A percentile compares a stretch with the other conserved stretches of the same genome.
phyloP scores from a whole-genome alignment of 2,329 filamentous ascomycete genomes.

The Fusarium clavum region DNA sequence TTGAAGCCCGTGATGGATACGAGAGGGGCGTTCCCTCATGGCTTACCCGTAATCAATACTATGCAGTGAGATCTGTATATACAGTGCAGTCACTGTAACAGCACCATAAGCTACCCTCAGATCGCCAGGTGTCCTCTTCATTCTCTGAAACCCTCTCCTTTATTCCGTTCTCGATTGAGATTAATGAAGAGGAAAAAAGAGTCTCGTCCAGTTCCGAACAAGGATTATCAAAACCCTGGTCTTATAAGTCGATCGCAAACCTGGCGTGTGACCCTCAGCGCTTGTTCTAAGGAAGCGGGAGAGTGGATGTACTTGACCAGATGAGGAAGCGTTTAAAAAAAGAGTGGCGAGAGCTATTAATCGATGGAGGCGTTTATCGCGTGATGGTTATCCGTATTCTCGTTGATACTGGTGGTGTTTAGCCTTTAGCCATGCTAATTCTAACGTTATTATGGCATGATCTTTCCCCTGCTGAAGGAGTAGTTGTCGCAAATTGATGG shows the following conservation, averaged over 20 bases:
- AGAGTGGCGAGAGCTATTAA: conserved; percentile 26
- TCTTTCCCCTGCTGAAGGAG: conserved; percentile 12
- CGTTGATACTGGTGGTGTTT: conserved; percentile 1
- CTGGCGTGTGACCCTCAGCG: conserved; percentile 41
- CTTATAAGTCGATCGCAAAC: conserved; percentile 30
- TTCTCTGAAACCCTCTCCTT: not conserved
- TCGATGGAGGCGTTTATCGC: conserved; percentile 11
- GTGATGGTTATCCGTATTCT: conserved; percentile 18
- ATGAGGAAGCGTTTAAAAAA: conserved; percentile 36
- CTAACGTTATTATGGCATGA: conserved; percentile 5
- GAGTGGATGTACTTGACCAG: conserved; percentile 38
- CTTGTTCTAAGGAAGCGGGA: conserved; percentile 38
- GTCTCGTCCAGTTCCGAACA: conserved; percentile 2
- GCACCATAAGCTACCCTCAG: conserved; percentile 4
- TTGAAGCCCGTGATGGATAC: conserved; percentile 40
- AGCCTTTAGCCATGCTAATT: not conserved
- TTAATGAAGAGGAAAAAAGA: not conserved
- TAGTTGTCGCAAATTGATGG: conserved; percentile 22
- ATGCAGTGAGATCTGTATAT: conserved; percentile 15
- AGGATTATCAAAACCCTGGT: conserved; percentile 38
- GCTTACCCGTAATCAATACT: conserved; percentile 42
- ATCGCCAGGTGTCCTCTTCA: conserved; percentile 26
- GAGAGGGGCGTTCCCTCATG: conserved; percentile 26
- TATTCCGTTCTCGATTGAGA: conserved; percentile 5
- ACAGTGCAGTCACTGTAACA: conserved; percentile 22